Evolutionary conservation across 495 filamentous ascomycete genomes (phyloP), one percentile per base, ranked within the genome.

Genomic region (Hypoxylon fragiforme): DNA sequence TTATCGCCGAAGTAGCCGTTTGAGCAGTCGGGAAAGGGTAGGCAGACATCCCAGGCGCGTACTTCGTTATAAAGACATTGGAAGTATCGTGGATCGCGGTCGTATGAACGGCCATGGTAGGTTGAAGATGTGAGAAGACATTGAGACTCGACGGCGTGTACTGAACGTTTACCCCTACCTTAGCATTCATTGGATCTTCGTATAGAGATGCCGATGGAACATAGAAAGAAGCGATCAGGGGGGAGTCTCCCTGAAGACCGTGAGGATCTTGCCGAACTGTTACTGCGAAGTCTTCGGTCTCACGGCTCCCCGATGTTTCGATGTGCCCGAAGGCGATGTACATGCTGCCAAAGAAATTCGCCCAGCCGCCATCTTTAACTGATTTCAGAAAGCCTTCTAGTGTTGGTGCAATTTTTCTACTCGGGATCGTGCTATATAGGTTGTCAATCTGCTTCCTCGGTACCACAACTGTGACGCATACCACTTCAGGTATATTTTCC

Each of bases 211-310:
- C 42, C 6, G 67, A 64, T 12, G 73, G 64, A 18, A 69, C 69
- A 34, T 68, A 67, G 57, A 71, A 75, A 1, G 71, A 70, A n/a
- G 66, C 66, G 30, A 79, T 51, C 38, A 79, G 41, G 12, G 70
- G 47, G 7, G 71, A 71, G 1, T 51, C 55, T 13, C 73, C 73
- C 3, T 57, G 43, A 70, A 69, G 77, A 21, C 63, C 52, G 8
- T 49, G 44, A 13, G 54, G 22, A 36, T 74, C 71, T 11, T 62
- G 43, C 4, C 22, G 41, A 31, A 71, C 39, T n/a, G 26, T 45
- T 9, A 75, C 22, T 26, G 38, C 53, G 53, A 67, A 69, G 9
- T 45, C 47, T 14, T 72, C 62, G 41, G 38, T 42, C 41, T 59
- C 51, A 21, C 54, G 62, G 21, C 40, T 30, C 1, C 69, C 63